Evolutionary conservation across 2,329 filamentous ascomycete species (phyloP).

Genomic region (Fusarium neocosmosporiellum): DNA sequence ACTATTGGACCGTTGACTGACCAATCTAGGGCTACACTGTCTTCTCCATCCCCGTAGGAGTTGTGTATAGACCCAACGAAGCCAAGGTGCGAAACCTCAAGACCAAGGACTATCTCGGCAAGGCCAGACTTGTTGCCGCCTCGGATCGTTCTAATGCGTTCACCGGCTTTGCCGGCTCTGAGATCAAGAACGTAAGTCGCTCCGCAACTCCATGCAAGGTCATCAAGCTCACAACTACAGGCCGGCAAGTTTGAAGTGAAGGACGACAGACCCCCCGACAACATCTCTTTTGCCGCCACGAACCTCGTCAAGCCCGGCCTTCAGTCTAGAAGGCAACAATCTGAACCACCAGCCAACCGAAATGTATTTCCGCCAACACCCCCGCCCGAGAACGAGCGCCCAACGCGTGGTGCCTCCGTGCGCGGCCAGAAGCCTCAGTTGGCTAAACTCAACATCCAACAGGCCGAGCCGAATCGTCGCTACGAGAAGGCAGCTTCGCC

Average conservation of each 20-base stretch:
- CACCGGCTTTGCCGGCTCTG: slow-evolving; percentile 82
- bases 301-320: slow-evolving; percentile 92
- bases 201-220: slow-evolving; percentile 1
- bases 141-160: slow-evolving; percentile 84
- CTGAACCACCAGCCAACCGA: slow-evolving; percentile 81
- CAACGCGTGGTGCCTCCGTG: slow-evolving; percentile 69
- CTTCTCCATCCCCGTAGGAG: slow-evolving; percentile 96
- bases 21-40: slow-evolving; percentile 87
- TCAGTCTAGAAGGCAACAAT: slow-evolving; percentile 83
- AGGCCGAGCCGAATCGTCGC: slow-evolving; percentile 60
- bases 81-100: slow-evolving; percentile 99
- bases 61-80: slow-evolving; percentile 94
- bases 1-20: slow-evolving; percentile 39
- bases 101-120: slow-evolving; percentile 96
- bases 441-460: slow-evolving; percentile 72
- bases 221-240: slow-evolving; percentile 47
- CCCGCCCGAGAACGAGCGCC: slow-evolving; percentile 86
- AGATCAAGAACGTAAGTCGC: slow-evolving; percentile 76
- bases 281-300: slow-evolving; percentile 90
- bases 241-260: slow-evolving; percentile 66
- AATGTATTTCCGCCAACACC: slow-evolving; percentile 98
- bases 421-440: slow-evolving; percentile 70
- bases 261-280: slow-evolving; percentile 85
- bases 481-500: slow-evolving; percentile 67
- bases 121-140: slow-evolving; percentile 91